Percentiles rank a stretch among this genome's conserved stretches.
Evolutionary conservation across 106 monocot genomes (phyloP).

Genomic region (Dioscorea dumetorum): DNA sequence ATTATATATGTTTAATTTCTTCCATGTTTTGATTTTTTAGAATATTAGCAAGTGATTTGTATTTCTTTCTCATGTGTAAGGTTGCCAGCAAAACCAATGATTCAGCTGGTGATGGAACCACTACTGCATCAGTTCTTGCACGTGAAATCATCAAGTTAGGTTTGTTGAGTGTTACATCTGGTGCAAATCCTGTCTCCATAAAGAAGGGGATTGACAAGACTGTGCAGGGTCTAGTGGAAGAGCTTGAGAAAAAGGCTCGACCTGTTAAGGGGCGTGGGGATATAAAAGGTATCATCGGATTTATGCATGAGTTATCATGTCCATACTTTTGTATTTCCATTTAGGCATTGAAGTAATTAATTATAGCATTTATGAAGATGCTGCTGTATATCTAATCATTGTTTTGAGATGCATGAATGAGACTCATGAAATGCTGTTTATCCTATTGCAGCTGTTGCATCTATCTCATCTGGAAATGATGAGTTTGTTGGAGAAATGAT

Average conservation of each 20-base stretch:
- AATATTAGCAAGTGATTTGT: not conserved
- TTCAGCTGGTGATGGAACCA: conserved; percentile 80
- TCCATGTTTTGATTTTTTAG: not conserved
- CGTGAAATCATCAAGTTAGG: conserved; percentile 78
- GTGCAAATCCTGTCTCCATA: conserved; percentile 74
- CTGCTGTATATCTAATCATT: too few relatives aligned
- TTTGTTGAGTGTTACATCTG: conserved; percentile 66
- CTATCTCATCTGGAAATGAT: conserved; percentile 65
- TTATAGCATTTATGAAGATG: too few relatives aligned
- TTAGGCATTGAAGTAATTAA: too few relatives aligned
- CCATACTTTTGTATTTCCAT: too few relatives aligned
- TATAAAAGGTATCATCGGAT: conserved; percentile 48
- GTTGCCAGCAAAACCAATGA: conserved; percentile 54
- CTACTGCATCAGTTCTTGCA: conserved; percentile 76
- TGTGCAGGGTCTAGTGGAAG: conserved; percentile 51
- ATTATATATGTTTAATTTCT: too few relatives aligned
- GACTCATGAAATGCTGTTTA: not conserved
- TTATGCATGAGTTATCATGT: not conserved
- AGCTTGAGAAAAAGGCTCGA: conserved; percentile 58
- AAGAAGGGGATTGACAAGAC: conserved; percentile 84
- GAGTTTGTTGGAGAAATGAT: conserved; percentile 52
- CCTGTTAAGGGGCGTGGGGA: conserved; percentile 67
- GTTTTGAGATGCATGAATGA: not conserved
- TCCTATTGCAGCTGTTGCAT: conserved; percentile 36
- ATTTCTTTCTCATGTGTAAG: not conserved